Evolutionary conservation across 495 filamentous ascomycete genomes (phyloP).

Genomic region (Podospora australis): DNA sequence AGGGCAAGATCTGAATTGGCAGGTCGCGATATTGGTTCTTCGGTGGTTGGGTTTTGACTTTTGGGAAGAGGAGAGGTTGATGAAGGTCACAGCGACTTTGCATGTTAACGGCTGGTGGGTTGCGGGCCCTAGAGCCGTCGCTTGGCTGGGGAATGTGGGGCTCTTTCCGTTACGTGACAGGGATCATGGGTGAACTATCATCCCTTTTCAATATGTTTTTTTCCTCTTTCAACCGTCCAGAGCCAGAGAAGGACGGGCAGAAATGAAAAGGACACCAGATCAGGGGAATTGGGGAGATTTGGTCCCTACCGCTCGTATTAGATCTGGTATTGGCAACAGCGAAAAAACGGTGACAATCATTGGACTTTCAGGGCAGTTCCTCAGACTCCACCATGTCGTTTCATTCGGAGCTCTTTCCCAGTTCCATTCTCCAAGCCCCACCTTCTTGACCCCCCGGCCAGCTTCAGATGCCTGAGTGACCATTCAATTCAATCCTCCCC

Average conservation of each 20-base stretch:
- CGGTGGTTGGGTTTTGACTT: no score
- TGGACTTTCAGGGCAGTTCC: neutral
- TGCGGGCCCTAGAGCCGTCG: conserved; percentile 5
- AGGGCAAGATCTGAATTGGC: neutral
- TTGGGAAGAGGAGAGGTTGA: neutral
- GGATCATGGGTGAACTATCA: conserved; percentile 1
- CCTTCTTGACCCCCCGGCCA: neutral
- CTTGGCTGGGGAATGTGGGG: neutral
- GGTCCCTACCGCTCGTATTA: no score
- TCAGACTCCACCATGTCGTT: neutral
- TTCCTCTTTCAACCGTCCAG: neutral
- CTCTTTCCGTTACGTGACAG: neutral
- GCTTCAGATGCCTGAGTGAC: no score
- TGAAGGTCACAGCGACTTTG: no score
- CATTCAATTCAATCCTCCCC: no score
- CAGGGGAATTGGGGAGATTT: no score
- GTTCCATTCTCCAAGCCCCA: conserved; percentile 2
- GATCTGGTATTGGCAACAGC: neutral
- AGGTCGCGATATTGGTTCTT: neutral
- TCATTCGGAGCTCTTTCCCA: conserved; percentile 6
- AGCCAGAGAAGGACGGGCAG: neutral
- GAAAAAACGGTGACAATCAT: neutral
- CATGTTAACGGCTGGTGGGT: neutral
- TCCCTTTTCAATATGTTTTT: conserved; percentile 1
- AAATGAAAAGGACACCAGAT: neutral